A percentile compares a stretch with the other conserved stretches of the same genome.
Conservation (phyloP, 2,329 filamentous ascomycete genomes). For the Ascochyta koolunga region DNA sequence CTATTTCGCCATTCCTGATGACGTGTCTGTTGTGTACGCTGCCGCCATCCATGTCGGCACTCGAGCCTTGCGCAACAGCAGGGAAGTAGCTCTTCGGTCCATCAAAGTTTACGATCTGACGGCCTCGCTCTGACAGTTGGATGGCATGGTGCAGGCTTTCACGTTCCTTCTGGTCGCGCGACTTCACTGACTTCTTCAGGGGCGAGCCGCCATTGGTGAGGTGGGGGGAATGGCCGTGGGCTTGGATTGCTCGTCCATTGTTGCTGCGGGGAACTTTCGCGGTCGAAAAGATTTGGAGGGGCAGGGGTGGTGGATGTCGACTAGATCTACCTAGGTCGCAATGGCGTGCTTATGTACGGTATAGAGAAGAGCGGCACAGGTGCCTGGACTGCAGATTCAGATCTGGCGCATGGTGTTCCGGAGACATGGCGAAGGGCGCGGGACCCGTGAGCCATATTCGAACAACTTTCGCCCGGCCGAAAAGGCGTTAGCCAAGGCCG, state of each 20-base stretch:
- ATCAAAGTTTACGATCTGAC: conserved; percentile 55
- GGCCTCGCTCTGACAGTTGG: conserved; percentile 60
- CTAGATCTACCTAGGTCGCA: conserved; percentile 1
- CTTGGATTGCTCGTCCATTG: conserved; percentile 44
- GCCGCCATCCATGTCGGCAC: conserved; percentile 22
- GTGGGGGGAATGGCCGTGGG: conserved; percentile 62
- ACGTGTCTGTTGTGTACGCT: conserved; percentile 23
- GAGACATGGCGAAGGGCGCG: conserved; percentile 8
- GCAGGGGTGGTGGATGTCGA: neutral
- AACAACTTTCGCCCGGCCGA: conserved; percentile 26
- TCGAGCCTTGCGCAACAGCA: conserved; percentile 19
- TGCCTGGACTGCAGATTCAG: conserved; percentile 18
- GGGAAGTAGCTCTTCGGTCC: conserved; percentile 41
- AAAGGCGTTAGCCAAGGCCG: conserved; percentile 20
- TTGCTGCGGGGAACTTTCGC: conserved; percentile 20
- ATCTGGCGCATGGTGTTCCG: conserved; percentile 26
- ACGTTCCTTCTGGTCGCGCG: conserved; percentile 58
- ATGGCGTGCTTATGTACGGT: conserved; percentile 15
- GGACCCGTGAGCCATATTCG: conserved; percentile 26
- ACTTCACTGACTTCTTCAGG: conserved; percentile 54
- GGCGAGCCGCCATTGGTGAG: conserved; percentile 63
- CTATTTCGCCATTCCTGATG: conserved; percentile 33
- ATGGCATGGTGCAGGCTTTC: conserved; percentile 66
- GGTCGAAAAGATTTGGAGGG: conserved; percentile 3
- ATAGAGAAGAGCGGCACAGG: conserved; percentile 16